Percentiles rank a stretch among this genome's conserved stretches.
Conservation (phyloP, 192 early-diverging fungal species). For the Entomortierella chlamydospora region DNA sequence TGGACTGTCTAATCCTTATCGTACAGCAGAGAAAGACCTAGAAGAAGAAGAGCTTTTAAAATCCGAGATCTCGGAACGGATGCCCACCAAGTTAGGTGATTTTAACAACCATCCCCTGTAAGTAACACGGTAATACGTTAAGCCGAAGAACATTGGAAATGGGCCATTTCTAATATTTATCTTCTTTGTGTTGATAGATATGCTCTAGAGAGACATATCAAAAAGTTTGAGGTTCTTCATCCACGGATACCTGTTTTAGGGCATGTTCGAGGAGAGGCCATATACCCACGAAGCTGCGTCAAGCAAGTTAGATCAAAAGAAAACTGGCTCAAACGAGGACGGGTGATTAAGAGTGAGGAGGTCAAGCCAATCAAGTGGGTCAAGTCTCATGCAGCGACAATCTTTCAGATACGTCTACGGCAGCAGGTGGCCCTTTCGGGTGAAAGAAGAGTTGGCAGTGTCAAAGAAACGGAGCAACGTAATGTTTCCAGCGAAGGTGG, state of each 20-base stretch:
- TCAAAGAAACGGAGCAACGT: conserved; percentile 58
- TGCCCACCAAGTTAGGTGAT: conserved; percentile 82
- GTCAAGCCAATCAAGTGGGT: conserved; percentile 36
- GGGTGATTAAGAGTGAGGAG: conserved; percentile 52
- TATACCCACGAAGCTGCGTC: conserved; percentile 85
- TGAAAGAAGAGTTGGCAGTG: not conserved
- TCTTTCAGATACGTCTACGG: conserved; percentile 37
- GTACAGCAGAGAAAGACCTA: conserved; percentile 25
- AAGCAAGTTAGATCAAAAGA: conserved; percentile 67
- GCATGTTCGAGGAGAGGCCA: conserved; percentile 75
- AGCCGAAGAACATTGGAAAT: not conserved
- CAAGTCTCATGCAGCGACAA: conserved; percentile 36
- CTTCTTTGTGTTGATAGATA: conserved; percentile 58
- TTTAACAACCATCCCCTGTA: conserved; percentile 89
- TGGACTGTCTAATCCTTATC: conserved; percentile 29
- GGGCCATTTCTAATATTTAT: not conserved
- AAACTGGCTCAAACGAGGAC: conserved; percentile 74
- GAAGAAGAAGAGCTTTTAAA: conserved; percentile 66
- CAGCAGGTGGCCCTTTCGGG: conserved; percentile 45
- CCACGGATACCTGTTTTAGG: conserved; percentile 81
- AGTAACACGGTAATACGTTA: conserved; percentile 73
- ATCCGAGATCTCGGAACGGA: conserved; percentile 62
- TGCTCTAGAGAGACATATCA: conserved; percentile 86
- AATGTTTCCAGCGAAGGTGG: too few species aligned
- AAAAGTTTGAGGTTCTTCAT: conserved; percentile 82